Evolutionary conservation across 352 stramenopile genomes (phyloP).

Genomic region (Chrysophaeum taylorii): DNA sequence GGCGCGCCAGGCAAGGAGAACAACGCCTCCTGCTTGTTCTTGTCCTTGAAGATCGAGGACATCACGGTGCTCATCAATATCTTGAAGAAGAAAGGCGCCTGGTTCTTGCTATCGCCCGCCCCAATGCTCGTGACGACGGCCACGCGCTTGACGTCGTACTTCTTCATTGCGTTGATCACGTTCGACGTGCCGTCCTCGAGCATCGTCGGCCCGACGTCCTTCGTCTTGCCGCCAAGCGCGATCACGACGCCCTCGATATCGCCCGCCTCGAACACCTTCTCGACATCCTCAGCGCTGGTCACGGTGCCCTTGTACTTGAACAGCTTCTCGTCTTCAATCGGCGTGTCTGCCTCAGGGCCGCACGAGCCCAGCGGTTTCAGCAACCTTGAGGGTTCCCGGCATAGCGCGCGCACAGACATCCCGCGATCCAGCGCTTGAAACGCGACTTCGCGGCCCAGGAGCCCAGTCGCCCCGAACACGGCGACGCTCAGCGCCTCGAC

Average conservation of each 20-base stretch:
- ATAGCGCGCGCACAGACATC: neutral
- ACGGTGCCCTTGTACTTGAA: slow-evolving; percentile 42
- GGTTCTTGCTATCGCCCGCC: slow-evolving; percentile 56
- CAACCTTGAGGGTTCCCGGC: slow-evolving; percentile 52
- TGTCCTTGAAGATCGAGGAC: slow-evolving; percentile 61
- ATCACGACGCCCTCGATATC: slow-evolving; percentile 61
- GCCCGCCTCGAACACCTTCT: slow-evolving; percentile 51
- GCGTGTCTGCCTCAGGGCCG: slow-evolving; percentile 43
- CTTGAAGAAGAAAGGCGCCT: slow-evolving; percentile 73
- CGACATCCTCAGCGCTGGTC: slow-evolving; percentile 54
- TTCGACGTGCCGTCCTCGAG: slow-evolving; percentile 59
- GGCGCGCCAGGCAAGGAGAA: slow-evolving; percentile 30
- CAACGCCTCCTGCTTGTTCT: slow-evolving; percentile 67
- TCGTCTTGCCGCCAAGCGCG: slow-evolving; percentile 63
- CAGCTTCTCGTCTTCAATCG: slow-evolving; percentile 45
- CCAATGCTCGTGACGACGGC: slow-evolving; percentile 65
- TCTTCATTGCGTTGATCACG: slow-evolving; percentile 63
- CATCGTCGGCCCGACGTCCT: slow-evolving; percentile 63
- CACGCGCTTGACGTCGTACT: slow-evolving; percentile 56
- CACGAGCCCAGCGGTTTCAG: slow-evolving; percentile 49
- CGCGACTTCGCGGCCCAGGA: slow-evolving; percentile 56
- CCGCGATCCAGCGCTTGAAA: slow-evolving; percentile 40
- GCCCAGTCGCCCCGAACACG: slow-evolving; percentile 63
- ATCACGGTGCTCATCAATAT: slow-evolving; percentile 47
- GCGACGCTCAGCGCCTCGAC: no score